Percentiles rank a stretch among this genome's conserved stretches.
Conservation (phyloP, 73 alveolate species). For the Breviolum minutum region DNA sequence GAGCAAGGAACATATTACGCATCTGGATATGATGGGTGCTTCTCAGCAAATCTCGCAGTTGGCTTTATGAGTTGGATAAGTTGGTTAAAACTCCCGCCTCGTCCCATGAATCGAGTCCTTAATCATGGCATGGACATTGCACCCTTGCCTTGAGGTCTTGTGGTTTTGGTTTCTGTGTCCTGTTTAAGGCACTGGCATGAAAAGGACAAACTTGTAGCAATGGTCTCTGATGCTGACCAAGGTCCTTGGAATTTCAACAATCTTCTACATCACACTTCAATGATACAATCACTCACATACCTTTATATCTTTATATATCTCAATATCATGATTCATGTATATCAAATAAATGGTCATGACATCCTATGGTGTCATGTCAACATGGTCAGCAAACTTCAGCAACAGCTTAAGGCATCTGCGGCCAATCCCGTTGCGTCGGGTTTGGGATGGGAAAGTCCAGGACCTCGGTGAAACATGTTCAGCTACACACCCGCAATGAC, state of each 20-base stretch:
- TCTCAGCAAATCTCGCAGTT: too few relatives aligned
- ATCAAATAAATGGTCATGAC: not conserved
- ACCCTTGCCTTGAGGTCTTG: not conserved
- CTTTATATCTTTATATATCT: too few relatives aligned
- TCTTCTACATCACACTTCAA: not conserved
- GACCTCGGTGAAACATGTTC: not conserved
- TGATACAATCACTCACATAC: not conserved
- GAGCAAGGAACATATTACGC: not conserved
- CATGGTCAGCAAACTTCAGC: not conserved
- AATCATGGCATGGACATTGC: not conserved
- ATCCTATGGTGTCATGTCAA: not conserved
- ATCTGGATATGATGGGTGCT: not conserved
- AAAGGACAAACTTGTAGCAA: slow-evolving; percentile 79
- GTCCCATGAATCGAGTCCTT: slow-evolving; percentile 95
- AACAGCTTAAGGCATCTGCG: not conserved
- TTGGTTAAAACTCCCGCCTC: slow-evolving; percentile 4
- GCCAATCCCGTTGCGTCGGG: slow-evolving; percentile 69
- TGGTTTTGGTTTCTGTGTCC: not conserved
- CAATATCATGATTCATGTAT: too few relatives aligned
- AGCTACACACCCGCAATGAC: not conserved
- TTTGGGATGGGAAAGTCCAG: slow-evolving; percentile 87
- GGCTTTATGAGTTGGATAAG: too few relatives aligned
- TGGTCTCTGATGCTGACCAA: slow-evolving; percentile 85
- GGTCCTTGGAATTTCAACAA: not conserved
- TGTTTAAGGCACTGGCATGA: slow-evolving; percentile 43